Evolutionary conservation across 768 basidiomycete genomes (phyloP), one percentile per base, ranked within the genome.

Genomic region (Amanita fuliginea): DNA sequence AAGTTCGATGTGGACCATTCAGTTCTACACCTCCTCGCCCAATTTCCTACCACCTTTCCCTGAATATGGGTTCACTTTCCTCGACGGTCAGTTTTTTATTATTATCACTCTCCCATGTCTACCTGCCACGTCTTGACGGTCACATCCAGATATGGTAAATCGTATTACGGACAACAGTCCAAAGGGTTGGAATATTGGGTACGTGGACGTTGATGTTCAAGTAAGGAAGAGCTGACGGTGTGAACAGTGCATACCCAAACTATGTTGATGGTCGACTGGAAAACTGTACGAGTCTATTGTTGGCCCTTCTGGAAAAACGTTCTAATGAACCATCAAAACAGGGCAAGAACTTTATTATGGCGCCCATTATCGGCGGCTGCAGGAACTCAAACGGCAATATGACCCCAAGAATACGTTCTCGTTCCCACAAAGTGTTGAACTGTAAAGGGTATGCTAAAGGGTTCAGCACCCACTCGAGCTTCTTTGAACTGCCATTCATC

Each of bases 1-100:
- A 4, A 57, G 58, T 50, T 62, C 68, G 11, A 57, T 69, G 39
- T 69, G 73, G 55, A 67, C 63, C 1, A 67, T 73, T 40, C 73
- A 76, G 54, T 66, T 74, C 55, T 73, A 76, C 50, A 69, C 70
- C 0, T 71, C 69, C 1, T 68, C 69, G 1, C 47, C 52, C 0
- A 65, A 61, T 37, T 60, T 59, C 36, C 48, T 55, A 1, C 68
- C 71, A 1, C 70, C 69, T 0, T 74, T 62, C 51, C 74, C 74
- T 4, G 47, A 56, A 3, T 55, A 52, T 8, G 75, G 73, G 0
- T 65, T 74, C 45, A 57, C 60, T 0, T 76, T 73, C 57, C 56
- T 76, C 1, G 65, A 71, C 54, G 63, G 63, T 56, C 54, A 57
- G 64, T n/a, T 48, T 21, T 21, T 30, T 16, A 46, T 11, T 26